These are phyloP conservation scores for Paramarasmius palmivorus DNA, from an alignment of 1,284 basidiomycete genomes.

Conservation along the genomic window DNA sequence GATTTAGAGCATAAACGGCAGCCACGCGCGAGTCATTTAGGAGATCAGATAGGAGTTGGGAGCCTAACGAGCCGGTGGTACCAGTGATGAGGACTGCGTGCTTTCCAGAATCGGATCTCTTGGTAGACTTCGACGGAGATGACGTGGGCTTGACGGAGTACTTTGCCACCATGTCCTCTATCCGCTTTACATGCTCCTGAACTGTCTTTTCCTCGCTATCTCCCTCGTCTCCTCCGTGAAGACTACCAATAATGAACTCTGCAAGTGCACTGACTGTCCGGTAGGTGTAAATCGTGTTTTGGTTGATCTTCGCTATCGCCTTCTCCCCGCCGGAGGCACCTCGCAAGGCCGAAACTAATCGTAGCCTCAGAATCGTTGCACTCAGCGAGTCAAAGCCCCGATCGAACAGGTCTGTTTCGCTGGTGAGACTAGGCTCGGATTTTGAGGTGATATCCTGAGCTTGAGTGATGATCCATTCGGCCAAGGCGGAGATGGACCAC, in stretches of 20 bases:
- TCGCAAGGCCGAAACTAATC: constrained; percentile 4
- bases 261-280: constrained; percentile 4
- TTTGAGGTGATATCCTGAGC: constrained; percentile 2
- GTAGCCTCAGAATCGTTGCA: constrained; percentile 10
- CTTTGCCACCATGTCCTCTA: constrained; percentile 9
- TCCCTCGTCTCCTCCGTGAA: neutral
- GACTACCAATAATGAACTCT: constrained; percentile 3
- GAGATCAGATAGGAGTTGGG: neutral
- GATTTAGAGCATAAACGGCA: neutral
- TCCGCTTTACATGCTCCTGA: constrained; percentile 3
- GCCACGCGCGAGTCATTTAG: neutral
- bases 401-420: neutral
- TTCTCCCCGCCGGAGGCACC: neutral
- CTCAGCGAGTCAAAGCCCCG: constrained; percentile 3
- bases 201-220: neutral
- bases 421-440: neutral
- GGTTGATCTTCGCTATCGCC: constrained; percentile 1
- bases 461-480: constrained; percentile 5
- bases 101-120: no score
- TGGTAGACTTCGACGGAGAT: no score
- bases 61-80: constrained; percentile 1
- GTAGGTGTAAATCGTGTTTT: constrained; percentile 11
- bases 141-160: constrained; percentile 5
- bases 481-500: constrained; percentile 4
- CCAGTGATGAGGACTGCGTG: neutral